Percentiles rank a stretch among this genome's conserved stretches.
These are phyloP conservation scores for Mycena haematopus DNA, from an alignment of 768 basidiomycete genomes.

Conservation along the genomic window DNA sequence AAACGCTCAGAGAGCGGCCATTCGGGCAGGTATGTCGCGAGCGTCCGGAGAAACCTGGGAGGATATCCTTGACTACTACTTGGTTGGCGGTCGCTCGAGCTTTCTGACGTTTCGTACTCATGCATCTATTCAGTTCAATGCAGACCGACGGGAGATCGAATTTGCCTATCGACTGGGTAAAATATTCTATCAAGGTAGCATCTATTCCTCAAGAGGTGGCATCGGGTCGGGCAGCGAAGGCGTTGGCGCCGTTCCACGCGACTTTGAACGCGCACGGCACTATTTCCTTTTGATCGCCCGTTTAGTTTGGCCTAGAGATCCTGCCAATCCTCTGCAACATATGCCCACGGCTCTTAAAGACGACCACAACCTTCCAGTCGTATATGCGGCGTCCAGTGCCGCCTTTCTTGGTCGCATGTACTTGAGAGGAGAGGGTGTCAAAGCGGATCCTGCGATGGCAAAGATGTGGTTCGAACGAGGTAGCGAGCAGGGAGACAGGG, in stretches of 20 bases:
- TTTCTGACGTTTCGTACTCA: conserved; percentile 4
- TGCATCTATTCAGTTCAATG: conserved; percentile 74
- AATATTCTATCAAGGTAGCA: conserved; percentile 95
- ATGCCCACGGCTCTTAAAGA: conserved; percentile 52
- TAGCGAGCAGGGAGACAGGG: conserved; percentile 78
- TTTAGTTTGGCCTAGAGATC: conserved; percentile 87
- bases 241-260: conserved; percentile 86
- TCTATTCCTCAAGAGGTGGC: conserved; percentile 82
- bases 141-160: conserved; percentile 87
- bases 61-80: conserved; percentile 90
- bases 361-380: conserved; percentile 54
- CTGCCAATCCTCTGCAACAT: conserved; percentile 57
- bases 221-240: conserved; percentile 89
- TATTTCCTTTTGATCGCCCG: conserved; percentile 90
- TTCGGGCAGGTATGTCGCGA: conserved; percentile 82
- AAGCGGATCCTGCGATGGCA: conserved; percentile 73
- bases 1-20: conserved; percentile 73
- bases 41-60: conserved; percentile 95
- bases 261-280: conserved; percentile 74
- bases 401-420: conserved; percentile 94
- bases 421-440: conserved; percentile 90
- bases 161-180: conserved; percentile 94
- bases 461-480: conserved; percentile 97
- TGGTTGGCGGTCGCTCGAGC: conserved; percentile 51
- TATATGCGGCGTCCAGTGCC: conserved; percentile 79